Conservation (phyloP, 2,329 filamentous ascomycete genomes). For the Aspergillus sojae region DNA sequence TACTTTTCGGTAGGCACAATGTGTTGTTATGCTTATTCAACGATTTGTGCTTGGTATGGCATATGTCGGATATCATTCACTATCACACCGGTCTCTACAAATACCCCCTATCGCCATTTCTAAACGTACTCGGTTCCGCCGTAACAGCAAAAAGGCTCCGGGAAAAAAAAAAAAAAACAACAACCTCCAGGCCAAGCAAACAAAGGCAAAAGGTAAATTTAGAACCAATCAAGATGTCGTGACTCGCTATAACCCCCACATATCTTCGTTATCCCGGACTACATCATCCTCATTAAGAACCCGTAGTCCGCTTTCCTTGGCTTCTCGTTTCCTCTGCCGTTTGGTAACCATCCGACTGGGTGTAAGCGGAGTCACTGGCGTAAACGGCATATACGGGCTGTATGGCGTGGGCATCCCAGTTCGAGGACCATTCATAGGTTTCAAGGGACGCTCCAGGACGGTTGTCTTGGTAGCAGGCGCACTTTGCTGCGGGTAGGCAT, state of each 20-base stretch:
- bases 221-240: not conserved
- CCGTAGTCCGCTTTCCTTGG: slow-evolving; percentile 46
- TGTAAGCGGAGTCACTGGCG: slow-evolving; percentile 53
- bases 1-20: no score
- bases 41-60: not conserved
- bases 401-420: slow-evolving; percentile 54
- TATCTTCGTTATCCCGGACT: slow-evolving; percentile 48
- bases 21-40: not conserved
- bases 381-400: slow-evolving; percentile 55
- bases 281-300: slow-evolving; percentile 51
- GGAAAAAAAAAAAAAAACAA: not conserved
- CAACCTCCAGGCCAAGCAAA: not conserved
- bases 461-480: slow-evolving; percentile 54
- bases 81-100: not conserved
- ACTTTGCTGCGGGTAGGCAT: slow-evolving; percentile 45
- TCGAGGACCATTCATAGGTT: slow-evolving; percentile 41
- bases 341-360: slow-evolving; percentile 50
- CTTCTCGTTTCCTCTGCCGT: slow-evolving; percentile 45
- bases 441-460: slow-evolving; percentile 47
- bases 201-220: not conserved
- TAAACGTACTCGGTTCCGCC: no score
- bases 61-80: not conserved
- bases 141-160: not conserved
- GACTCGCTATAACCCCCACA: slow-evolving; percentile 43
- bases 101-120: no score